Percentiles rank a stretch among this genome's conserved stretches.
phyloP scores from a whole-genome alignment of 1,139 yeast genomes.

The Candida sp. region DNA sequence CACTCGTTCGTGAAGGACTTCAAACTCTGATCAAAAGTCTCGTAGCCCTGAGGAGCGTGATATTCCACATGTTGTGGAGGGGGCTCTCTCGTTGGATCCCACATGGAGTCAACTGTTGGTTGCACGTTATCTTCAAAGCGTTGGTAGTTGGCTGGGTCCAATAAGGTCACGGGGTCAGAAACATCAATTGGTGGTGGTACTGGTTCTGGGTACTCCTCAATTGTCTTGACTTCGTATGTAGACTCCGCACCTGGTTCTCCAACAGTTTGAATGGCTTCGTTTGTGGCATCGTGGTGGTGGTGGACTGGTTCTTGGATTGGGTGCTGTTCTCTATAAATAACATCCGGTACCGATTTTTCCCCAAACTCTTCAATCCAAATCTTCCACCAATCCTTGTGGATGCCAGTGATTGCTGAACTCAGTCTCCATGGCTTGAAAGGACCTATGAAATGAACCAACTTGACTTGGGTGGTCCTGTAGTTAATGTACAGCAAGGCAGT shows the following conservation, averaged over 20 bases:
- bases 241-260: neutral
- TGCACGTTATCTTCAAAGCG: constrained; percentile 21
- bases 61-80: constrained; percentile 27
- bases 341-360: constrained; percentile 18
- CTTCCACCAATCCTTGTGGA: constrained; percentile 49
- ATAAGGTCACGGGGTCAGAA: constrained; percentile 24
- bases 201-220: constrained; percentile 6
- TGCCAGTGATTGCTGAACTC: constrained; percentile 19
- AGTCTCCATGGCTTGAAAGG: constrained; percentile 78
- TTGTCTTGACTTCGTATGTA: neutral
- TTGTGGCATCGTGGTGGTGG: neutral
- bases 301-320: neutral
- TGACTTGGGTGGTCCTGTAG: constrained; percentile 38
- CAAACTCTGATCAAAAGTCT: constrained; percentile 12
- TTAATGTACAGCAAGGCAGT: constrained; percentile 29
- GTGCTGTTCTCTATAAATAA: constrained; percentile 10
- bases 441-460: constrained; percentile 84
- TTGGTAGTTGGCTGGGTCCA: constrained; percentile 33
- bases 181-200: constrained; percentile 10
- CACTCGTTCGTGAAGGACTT: constrained; percentile 17
- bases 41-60: neutral
- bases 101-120: constrained; percentile 31
- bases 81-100: constrained; percentile 46
- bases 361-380: constrained; percentile 41
- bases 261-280: neutral